Conservation (phyloP, 331 rosid species). For the Stylosanthes scabra region DNA sequence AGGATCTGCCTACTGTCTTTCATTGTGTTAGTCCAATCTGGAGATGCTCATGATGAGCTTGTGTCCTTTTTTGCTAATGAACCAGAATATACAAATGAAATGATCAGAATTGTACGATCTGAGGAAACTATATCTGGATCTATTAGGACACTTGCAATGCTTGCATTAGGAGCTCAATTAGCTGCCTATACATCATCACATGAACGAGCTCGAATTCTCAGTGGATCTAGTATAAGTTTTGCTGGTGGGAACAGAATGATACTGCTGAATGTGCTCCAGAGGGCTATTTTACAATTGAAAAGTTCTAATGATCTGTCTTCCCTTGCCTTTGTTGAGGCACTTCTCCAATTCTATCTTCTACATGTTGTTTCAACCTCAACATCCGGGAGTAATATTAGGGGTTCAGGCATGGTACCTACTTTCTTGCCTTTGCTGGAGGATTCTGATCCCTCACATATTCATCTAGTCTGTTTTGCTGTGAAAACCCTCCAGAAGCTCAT, state of each 20-base stretch:
- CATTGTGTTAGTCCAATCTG: slow-evolving; percentile 94
- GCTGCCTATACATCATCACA: slow-evolving; percentile 98
- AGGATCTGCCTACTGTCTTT: slow-evolving; percentile 95
- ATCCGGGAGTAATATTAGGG: slow-evolving; percentile 91
- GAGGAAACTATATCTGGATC: slow-evolving; percentile 88
- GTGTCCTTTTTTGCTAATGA: slow-evolving; percentile 98
- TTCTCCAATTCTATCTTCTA: slow-evolving; percentile 97
- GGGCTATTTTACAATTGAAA: slow-evolving; percentile 87
- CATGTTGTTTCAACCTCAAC: slow-evolving; percentile 97
- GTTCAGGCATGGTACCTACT: slow-evolving; percentile 99
- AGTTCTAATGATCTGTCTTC: slow-evolving; percentile 89
- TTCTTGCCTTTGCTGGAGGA: slow-evolving; percentile 98
- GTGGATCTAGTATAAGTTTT: slow-evolving; percentile 91
- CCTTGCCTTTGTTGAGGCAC: slow-evolving; percentile 99
- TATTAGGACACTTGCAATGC: slow-evolving; percentile 96
- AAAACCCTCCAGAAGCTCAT: slow-evolving; percentile 99
- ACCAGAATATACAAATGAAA: slow-evolving; percentile 96
- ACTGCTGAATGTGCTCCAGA: slow-evolving; percentile 96
- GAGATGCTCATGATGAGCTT: slow-evolving; percentile 95
- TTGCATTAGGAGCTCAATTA: slow-evolving; percentile 97
- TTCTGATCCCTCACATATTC: slow-evolving; percentile 87
- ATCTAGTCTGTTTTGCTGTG: slow-evolving; percentile 95
- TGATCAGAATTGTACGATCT: slow-evolving; percentile 92
- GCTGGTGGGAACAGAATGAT: slow-evolving; percentile 98
- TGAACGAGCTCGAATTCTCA: slow-evolving; percentile 91